Conservation (phyloP, 106 monocot species). For the Acorus gramineus region DNA sequence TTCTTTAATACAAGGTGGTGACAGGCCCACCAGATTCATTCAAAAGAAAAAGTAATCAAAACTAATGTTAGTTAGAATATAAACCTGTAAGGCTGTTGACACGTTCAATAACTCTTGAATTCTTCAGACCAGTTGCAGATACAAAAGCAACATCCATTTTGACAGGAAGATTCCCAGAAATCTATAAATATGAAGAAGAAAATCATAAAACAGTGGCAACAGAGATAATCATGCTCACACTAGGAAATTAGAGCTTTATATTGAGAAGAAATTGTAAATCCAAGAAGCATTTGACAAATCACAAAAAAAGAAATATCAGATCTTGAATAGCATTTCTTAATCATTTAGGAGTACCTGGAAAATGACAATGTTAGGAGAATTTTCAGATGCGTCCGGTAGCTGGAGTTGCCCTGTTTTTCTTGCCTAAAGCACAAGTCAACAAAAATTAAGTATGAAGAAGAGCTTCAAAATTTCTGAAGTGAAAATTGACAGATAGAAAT, state of each 20-base stretch:
- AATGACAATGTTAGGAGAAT: slow-evolving; percentile 62
- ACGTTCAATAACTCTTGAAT: slow-evolving; percentile 43
- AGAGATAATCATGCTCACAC: neutral
- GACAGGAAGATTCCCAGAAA: slow-evolving; percentile 46
- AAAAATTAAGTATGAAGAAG: too few species aligned
- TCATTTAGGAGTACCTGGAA: slow-evolving; percentile 52
- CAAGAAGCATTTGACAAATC: neutral
- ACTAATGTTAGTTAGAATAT: neutral
- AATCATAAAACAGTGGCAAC: neutral
- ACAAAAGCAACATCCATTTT: slow-evolving; percentile 67
- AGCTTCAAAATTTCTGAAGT: too few species aligned
- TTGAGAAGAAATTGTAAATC: neutral
- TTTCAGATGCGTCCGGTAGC: slow-evolving; percentile 64
- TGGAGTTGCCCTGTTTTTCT: slow-evolving; percentile 54
- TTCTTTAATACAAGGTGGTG: neutral
- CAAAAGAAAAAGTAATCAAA: neutral
- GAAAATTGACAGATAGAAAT: too few species aligned
- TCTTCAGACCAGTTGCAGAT: slow-evolving; percentile 38
- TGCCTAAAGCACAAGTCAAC: slow-evolving; percentile 27
- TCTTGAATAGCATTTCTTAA: neutral
- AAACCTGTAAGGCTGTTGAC: slow-evolving; percentile 59
- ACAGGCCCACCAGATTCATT: neutral
- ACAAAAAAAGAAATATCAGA: neutral
- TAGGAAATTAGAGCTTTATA: neutral
- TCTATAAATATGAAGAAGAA: slow-evolving; percentile 21